Percentiles rank a stretch among this genome's conserved stretches.
Conservation (phyloP, 371 early-diverging fungal species). For the Circinella minor region DNA sequence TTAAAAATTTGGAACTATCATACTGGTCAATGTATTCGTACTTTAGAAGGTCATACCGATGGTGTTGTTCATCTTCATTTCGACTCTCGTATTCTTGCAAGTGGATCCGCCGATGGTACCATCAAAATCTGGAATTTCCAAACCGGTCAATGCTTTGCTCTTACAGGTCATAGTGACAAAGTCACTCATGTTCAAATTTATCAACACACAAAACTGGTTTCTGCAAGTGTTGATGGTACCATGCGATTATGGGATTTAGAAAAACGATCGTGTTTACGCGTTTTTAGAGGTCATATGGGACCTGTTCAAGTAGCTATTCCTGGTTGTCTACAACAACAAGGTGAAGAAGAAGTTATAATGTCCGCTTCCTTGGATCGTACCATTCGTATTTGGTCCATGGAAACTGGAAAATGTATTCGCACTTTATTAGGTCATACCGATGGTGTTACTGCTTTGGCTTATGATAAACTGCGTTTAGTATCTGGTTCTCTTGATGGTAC, state of each 20-base stretch:
- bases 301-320: conserved; percentile 74
- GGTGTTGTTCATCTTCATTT: conserved; percentile 91
- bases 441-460: conserved; percentile 84
- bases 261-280: conserved; percentile 62
- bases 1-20: conserved; percentile 97
- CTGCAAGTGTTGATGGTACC: conserved; percentile 83
- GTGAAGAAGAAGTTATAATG: conserved; percentile 51
- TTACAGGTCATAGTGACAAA: conserved; percentile 67
- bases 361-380: conserved; percentile 86
- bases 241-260: conserved; percentile 89
- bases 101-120: conserved; percentile 86
- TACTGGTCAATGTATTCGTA: conserved; percentile 86
- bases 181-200: conserved; percentile 72
- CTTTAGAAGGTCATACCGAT: conserved; percentile 80
- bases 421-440: conserved; percentile 85
- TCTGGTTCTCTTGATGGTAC: conserved; percentile 85
- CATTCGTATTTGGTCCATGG: conserved; percentile 80
- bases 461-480: conserved; percentile 86
- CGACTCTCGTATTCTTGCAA: conserved; percentile 78
- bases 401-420: conserved; percentile 75
- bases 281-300: conserved; percentile 74
- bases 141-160: conserved; percentile 75
- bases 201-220: conserved; percentile 73
- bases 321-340: conserved; percentile 20
- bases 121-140: conserved; percentile 94